A percentile compares a stretch with the other conserved stretches of the same genome.
These are phyloP conservation scores for Entrophospora sp. DNA, from an alignment of 192 early-diverging fungal genomes.

Conservation along the genomic window DNA sequence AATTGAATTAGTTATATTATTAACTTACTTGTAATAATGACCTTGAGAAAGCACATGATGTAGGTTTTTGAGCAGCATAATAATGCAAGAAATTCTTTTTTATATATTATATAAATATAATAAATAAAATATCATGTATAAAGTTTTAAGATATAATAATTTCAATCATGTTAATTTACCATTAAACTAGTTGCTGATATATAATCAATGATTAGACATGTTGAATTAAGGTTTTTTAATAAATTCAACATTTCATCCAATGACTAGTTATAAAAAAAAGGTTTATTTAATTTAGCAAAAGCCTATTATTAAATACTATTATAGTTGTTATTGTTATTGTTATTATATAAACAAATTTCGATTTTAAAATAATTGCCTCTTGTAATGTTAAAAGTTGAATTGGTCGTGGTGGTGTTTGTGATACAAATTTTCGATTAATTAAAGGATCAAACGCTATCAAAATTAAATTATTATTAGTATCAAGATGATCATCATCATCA, in stretches of 20 bases:
- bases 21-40: constrained; percentile 39
- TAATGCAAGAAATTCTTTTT: constrained; percentile 48
- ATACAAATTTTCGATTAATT: constrained; percentile 51
- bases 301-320: no score
- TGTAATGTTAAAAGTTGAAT: constrained; percentile 37
- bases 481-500: no score
- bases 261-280: constrained; percentile 21
- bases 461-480: no score
- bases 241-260: constrained; percentile 32
- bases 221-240: constrained; percentile 26
- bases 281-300: background rate
- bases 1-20: constrained; percentile 22
- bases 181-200: constrained; percentile 34
- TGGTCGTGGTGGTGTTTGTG: constrained; percentile 55
- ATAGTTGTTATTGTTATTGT: no score
- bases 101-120: no score
- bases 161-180: constrained; percentile 22
- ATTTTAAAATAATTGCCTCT: no score
- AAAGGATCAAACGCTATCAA: constrained; percentile 41
- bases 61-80: constrained; percentile 34
- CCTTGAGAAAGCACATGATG: constrained; percentile 45
- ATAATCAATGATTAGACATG: constrained; percentile 35
- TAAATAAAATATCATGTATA: no score
- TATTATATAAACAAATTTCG: no score
- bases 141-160: no score